phyloP scores from a whole-genome alignment of 2,329 filamentous ascomycete species.

The Xylaria arbuscula region DNA sequence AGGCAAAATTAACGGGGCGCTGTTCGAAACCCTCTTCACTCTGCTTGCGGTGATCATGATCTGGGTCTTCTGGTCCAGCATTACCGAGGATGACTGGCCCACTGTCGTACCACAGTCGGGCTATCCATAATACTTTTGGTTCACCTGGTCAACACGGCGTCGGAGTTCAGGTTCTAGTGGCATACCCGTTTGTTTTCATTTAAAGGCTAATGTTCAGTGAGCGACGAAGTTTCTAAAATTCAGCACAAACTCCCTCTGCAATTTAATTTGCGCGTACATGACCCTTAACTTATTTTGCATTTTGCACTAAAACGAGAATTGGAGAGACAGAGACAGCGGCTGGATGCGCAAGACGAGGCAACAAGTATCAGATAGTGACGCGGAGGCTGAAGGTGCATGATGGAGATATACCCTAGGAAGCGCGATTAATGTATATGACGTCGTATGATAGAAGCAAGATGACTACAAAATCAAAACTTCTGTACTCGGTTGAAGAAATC shows the following conservation, averaged over 20 bases:
- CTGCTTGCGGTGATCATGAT: constrained; percentile 82
- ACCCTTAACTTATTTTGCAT: constrained; percentile 1
- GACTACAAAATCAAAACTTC: constrained; percentile 28
- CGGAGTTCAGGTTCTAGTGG: constrained; percentile 50
- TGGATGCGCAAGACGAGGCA: constrained; percentile 41
- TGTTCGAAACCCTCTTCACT: constrained; percentile 95
- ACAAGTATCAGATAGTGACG: constrained; percentile 31
- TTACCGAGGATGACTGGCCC: constrained; percentile 98
- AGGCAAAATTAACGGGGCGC: constrained; percentile 89
- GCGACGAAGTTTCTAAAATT: constrained; percentile 23
- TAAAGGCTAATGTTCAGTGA: constrained; percentile 37
- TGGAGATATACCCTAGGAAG: constrained; percentile 49
- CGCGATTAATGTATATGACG: constrained; percentile 51
- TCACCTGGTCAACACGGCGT: constrained; percentile 47
- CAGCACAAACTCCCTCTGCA: constrained; percentile 33
- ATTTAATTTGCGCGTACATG: constrained; percentile 40
- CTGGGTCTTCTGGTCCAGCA: constrained; percentile 98
- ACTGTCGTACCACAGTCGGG: constrained; percentile 55
- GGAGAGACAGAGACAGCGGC: constrained; percentile 34
- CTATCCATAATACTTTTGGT: constrained; percentile 53
- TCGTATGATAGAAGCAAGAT: constrained; percentile 50
- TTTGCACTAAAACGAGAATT: constrained; percentile 25
- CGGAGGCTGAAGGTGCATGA: constrained; percentile 40
- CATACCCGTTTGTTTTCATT: constrained; percentile 51
- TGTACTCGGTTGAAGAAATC: constrained; percentile 5